These are phyloP conservation scores for Barbarea vulgaris DNA, from an alignment of 345 rosid genomes.

Conservation along the genomic window DNA sequence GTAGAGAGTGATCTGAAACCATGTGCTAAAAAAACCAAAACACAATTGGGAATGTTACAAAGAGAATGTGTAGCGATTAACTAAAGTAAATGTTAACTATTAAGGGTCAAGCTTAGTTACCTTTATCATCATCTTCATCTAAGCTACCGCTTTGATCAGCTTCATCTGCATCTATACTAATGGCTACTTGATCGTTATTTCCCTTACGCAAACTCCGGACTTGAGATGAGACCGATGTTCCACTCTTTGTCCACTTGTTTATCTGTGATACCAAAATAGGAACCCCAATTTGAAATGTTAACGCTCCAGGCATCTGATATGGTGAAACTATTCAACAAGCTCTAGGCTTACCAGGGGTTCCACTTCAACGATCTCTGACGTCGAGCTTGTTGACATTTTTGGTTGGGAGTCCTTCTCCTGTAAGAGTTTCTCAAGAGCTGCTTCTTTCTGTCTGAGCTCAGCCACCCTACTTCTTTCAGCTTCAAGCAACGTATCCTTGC, in stretches of 20 bases:
- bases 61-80: not conserved
- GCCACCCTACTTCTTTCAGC: conserved; percentile 72
- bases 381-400: conserved; percentile 49
- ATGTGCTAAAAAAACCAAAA: conserved; percentile 57
- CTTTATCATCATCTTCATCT: conserved; percentile 97
- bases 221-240: conserved; percentile 66
- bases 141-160: conserved; percentile 46
- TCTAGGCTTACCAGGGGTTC: conserved; percentile 81
- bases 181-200: conserved; percentile 87
- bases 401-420: conserved; percentile 66
- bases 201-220: conserved; percentile 85
- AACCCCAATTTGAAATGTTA: not conserved
- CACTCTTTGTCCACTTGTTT: conserved; percentile 68
- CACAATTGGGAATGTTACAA: not conserved
- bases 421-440: conserved; percentile 64
- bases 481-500: conserved; percentile 64
- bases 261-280: conserved; percentile 46
- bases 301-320: not conserved
- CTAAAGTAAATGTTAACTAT: not conserved
- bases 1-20: conserved; percentile 92
- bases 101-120: conserved; percentile 39
- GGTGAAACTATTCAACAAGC: conserved; percentile 3
- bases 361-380: conserved; percentile 76
- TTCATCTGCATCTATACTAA: conserved; percentile 70
- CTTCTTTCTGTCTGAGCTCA: conserved; percentile 63